phyloP scores from a whole-genome alignment of 768 basidiomycete species.

The Sporobolomyces phaffii region DNA sequence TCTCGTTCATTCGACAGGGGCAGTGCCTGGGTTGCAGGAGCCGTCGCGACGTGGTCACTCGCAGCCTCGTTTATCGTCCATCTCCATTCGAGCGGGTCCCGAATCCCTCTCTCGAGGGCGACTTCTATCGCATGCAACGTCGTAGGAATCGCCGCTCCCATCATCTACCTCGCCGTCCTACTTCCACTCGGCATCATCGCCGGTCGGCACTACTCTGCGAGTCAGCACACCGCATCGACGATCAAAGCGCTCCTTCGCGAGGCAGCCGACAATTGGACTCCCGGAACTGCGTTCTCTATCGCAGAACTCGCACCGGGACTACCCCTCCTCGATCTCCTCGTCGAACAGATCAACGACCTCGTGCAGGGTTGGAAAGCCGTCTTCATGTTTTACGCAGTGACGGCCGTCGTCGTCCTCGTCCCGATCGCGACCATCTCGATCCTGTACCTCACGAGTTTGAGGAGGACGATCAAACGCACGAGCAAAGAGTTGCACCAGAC shows the following conservation, averaged over 20 bases:
- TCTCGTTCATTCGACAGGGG: neutral
- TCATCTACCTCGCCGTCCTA: constrained; percentile 6
- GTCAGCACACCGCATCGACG: neutral
- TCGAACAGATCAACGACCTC: neutral
- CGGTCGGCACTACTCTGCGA: neutral
- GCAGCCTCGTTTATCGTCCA: constrained; percentile 7
- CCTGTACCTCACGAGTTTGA: constrained; percentile 3
- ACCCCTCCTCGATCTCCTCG: neutral
- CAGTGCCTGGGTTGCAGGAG: constrained; percentile 7
- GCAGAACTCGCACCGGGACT: neutral
- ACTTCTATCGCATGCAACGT: neutral
- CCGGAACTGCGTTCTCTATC: neutral
- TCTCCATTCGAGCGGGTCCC: neutral
- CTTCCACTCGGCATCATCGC: constrained; percentile 13
- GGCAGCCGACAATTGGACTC: neutral
- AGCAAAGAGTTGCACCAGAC: neutral
- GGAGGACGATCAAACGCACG: neutral
- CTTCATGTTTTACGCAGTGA: constrained; percentile 9
- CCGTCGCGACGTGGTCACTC: constrained; percentile 10
- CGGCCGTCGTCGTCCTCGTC: neutral
- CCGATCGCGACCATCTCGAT: neutral
- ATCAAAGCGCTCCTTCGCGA: neutral
- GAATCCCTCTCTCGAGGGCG: no score
- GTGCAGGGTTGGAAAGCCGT: neutral
- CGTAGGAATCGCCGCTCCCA: neutral